Percentiles rank a stretch among this genome's conserved stretches.
These are phyloP conservation scores for Coccomyxa sp. DNA, from an alignment of 139 green algal species.

Conservation along the genomic window DNA sequence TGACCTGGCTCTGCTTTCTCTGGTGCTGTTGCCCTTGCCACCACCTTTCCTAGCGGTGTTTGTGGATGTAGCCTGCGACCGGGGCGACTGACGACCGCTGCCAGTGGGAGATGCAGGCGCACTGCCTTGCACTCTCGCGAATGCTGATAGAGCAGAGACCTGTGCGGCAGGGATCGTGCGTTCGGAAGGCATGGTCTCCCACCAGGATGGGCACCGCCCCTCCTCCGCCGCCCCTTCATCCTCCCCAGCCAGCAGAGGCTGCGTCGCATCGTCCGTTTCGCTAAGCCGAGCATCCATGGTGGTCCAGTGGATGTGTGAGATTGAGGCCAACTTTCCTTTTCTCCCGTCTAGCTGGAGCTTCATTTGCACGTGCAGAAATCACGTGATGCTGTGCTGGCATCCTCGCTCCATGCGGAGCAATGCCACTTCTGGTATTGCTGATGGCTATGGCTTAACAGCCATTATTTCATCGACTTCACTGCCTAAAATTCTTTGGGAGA, in stretches of 20 bases:
- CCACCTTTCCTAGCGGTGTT: not conserved
- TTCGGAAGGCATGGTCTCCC: not conserved
- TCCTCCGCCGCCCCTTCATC: not conserved
- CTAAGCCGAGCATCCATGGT: not conserved
- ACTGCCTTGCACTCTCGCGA: not conserved
- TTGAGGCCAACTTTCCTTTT: not conserved
- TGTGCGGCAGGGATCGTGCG: not conserved
- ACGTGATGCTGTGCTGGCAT: not conserved
- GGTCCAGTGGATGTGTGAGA: not conserved
- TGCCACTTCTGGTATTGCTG: not conserved
- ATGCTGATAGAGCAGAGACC: not conserved
- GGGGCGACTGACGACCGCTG: not conserved
- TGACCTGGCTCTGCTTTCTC: constrained; percentile 3
- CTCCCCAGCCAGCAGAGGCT: not conserved
- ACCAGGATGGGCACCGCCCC: not conserved
- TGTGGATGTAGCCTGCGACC: not conserved
- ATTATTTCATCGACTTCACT: no score
- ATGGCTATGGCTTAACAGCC: no score
- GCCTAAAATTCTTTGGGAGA: no score
- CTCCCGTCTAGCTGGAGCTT: not conserved
- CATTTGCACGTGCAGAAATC: not conserved
- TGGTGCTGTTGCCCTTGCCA: not conserved
- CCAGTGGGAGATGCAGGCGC: not conserved
- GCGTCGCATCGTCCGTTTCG: not conserved
- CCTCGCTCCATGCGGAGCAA: not conserved